phyloP scores from a whole-genome alignment of 371 early-diverging fungal genomes.

The Cladochytrium tenue region DNA sequence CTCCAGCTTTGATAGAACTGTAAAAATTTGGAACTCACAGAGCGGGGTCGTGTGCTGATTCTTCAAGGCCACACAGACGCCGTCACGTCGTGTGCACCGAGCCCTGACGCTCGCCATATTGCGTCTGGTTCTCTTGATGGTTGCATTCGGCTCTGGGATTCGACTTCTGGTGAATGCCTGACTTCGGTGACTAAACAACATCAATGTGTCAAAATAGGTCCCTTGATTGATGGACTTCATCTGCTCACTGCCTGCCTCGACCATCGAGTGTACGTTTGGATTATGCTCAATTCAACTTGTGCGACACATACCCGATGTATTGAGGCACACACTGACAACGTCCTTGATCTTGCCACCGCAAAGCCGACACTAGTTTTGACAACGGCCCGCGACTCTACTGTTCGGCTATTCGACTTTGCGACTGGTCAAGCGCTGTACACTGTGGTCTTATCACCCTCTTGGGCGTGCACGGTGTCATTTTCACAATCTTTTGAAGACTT shows the following conservation, averaged over 20 bases:
- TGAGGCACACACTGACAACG: slow-evolving; percentile 51
- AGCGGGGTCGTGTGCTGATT: slow-evolving; percentile 45
- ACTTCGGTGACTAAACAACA: slow-evolving; percentile 49
- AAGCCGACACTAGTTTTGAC: slow-evolving; percentile 44
- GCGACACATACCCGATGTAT: slow-evolving; percentile 45
- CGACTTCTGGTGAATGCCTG: slow-evolving; percentile 49
- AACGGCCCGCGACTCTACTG: slow-evolving; percentile 45
- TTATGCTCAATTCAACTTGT: slow-evolving; percentile 39
- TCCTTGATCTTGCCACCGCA: slow-evolving; percentile 47
- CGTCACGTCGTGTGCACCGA: slow-evolving; percentile 56
- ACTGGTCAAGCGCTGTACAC: slow-evolving; percentile 46
- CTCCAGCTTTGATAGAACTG: slow-evolving; percentile 52
- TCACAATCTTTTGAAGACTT: slow-evolving; percentile 48
- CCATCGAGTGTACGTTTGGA: slow-evolving; percentile 54
- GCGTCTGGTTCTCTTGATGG: slow-evolving; percentile 54
- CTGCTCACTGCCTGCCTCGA: slow-evolving; percentile 52
- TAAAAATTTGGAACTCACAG: slow-evolving; percentile 61
- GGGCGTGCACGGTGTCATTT: slow-evolving; percentile 54
- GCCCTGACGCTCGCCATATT: slow-evolving; percentile 51
- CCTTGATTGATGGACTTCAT: slow-evolving; percentile 53
- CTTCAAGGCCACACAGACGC: slow-evolving; percentile 61
- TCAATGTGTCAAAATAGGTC: slow-evolving; percentile 53
- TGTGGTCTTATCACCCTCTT: slow-evolving; percentile 41
- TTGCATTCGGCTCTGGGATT: slow-evolving; percentile 62
- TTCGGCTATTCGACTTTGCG: slow-evolving; percentile 49